Base-by-base conservation (phyloP, 768 basidiomycete genomes). In the Leccinum aurantiacum region DNA sequence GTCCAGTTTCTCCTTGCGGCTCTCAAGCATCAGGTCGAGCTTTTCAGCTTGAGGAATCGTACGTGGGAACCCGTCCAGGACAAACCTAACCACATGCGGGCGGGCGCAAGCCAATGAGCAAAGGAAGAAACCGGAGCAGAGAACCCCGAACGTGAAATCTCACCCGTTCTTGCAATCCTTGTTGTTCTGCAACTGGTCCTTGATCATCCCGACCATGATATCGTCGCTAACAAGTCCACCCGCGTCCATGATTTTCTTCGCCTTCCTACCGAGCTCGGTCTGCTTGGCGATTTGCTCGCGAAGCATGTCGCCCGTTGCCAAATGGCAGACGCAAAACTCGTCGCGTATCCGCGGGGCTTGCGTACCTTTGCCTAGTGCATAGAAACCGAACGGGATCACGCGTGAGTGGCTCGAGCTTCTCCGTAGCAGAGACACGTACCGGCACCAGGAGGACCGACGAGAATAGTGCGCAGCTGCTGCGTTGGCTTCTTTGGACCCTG, bases 251-350 rank as follows among this genome's bases (percentile, higher is more conserved):
- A 98, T 88, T 76, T 94, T 95, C 84, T 99, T 98, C 19, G 97
- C 97, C 68, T 91, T 84, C 50, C 89, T 77, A 62, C 97, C 97
- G 46, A 99, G 85, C 47, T 84, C 78, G 4, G 97, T 97, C 78
- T 95, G 90, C 72, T 87, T 75, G 37, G 86, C 71, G 61, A 99
- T 94, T 75, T 99, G 94, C 63, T 94, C 92, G 53, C 97, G 90
- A 59, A 99, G 83, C 94, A 99, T 96, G 80, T 99, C 97, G 19
- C 97, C 97, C 31, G 97, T 99, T 25, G 97, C 96, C 67, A 99
- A 80, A 79, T 99, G 97, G 81, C 97, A 99, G 49, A 99, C 86
- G 72, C 94, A 95, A 81, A 91, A 99, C 70, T 91, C 84, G 63
- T 93, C 88, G 55, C 89, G 87, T 79, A 99, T 95, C 72, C 82